phyloP scores from a whole-genome alignment of 768 basidiomycete species.

The Boletus patriciae region DNA sequence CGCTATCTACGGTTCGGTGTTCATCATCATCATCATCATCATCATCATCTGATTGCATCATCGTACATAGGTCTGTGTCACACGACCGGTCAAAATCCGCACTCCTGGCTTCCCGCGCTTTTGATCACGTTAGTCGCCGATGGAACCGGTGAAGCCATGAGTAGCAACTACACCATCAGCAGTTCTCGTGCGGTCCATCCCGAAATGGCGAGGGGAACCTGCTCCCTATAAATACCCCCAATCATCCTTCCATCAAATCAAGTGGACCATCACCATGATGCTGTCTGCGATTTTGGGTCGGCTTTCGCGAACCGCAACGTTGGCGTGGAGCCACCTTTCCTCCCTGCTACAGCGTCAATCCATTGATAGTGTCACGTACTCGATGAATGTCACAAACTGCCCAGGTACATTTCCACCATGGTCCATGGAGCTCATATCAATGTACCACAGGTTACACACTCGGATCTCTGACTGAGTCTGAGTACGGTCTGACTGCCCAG shows the following conservation, averaged over 20 bases:
- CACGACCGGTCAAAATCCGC: not conserved
- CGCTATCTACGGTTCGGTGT: not conserved
- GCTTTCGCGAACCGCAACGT: constrained; percentile 4
- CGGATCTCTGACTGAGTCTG: constrained; percentile 41
- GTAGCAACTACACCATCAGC: too few species aligned
- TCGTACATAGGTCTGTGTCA: not conserved
- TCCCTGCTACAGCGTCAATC: constrained; percentile 8
- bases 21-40: not conserved
- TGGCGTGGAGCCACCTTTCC: constrained; percentile 6
- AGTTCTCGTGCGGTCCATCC: not conserved
- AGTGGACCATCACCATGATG: not conserved
- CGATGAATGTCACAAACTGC: constrained; percentile 33
- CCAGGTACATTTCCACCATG: constrained; percentile 24
- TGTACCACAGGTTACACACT: constrained; percentile 53
- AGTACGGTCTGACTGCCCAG: constrained; percentile 52
- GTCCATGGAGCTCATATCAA: not conserved
- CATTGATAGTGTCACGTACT: constrained; percentile 10
- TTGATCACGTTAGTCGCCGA: not conserved
- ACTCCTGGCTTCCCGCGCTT: constrained; percentile 1
- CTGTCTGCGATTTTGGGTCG: constrained; percentile 7
- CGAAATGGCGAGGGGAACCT: not conserved
- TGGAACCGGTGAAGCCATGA: not conserved
- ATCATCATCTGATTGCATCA: not conserved
- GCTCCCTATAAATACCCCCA: constrained; percentile 8
- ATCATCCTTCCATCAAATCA: not conserved